Evolutionary conservation across 179 eudicot genomes (phyloP).

Genomic region (Camellia oleifera): DNA sequence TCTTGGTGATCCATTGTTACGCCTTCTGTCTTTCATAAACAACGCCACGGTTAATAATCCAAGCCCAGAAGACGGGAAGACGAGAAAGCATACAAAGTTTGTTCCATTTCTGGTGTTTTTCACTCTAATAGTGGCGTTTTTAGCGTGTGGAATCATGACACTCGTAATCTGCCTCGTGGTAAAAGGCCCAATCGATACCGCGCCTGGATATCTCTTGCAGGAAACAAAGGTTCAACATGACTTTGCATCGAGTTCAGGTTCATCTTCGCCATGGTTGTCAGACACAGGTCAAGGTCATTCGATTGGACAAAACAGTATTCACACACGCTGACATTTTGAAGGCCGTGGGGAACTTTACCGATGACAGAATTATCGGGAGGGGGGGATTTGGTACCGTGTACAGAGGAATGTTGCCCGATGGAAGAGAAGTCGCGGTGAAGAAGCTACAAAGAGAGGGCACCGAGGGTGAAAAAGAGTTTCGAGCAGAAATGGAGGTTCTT

Average conservation of each 20-base stretch:
- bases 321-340: slow-evolving; percentile 72
- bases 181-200: slow-evolving; percentile 29
- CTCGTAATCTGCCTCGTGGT: slow-evolving; percentile 34
- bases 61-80: not conserved
- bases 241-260: slow-evolving; percentile 25
- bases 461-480: slow-evolving; percentile 84
- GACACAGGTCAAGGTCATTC: slow-evolving; percentile 60
- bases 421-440: slow-evolving; percentile 81
- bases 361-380: slow-evolving; percentile 62
- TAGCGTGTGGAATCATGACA: slow-evolving; percentile 49
- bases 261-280: slow-evolving; percentile 62
- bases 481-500: slow-evolving; percentile 84
- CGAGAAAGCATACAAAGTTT: slow-evolving; percentile 19
- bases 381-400: slow-evolving; percentile 98
- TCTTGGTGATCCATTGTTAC: slow-evolving; percentile 64
- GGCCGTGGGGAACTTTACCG: slow-evolving; percentile 74
- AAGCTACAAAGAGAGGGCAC: slow-evolving; percentile 68
- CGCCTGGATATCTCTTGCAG: slow-evolving; percentile 35
- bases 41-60: slow-evolving; percentile 28
- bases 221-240: slow-evolving; percentile 27
- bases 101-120: slow-evolving; percentile 44
- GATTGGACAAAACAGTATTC: slow-evolving; percentile 65
- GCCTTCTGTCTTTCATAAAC: slow-evolving; percentile 51
- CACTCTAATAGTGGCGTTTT: slow-evolving; percentile 39
- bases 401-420: slow-evolving; percentile 72